Percentiles rank a stretch among this genome's conserved stretches.
Conservation (phyloP, 1,139 yeast species). For the Yamadazyma membranifaciens region DNA sequence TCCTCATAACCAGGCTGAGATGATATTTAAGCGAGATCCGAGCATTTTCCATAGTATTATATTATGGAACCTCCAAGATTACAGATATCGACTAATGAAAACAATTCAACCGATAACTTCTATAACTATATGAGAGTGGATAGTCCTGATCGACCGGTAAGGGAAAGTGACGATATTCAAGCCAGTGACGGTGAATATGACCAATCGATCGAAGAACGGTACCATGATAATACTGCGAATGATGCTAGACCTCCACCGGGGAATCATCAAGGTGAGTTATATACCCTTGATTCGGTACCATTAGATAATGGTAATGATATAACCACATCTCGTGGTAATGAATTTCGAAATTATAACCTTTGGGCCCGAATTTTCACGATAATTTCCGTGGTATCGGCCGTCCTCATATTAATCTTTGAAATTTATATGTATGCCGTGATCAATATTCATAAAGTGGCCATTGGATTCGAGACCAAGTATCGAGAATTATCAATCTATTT, state of each 20-base stretch:
- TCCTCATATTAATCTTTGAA: constrained; percentile 29
- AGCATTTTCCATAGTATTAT: too few species aligned
- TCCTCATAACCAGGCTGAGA: constrained; percentile 1
- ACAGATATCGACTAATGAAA: constrained; percentile 2
- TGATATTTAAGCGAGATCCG: constrained; percentile 1
- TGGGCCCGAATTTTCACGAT: constrained; percentile 21
- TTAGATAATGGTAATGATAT: constrained; percentile 8
- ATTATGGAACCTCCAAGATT: constrained; percentile 6
- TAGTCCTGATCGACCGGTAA: neutral
- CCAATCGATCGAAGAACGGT: neutral
- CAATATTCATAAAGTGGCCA: constrained; percentile 25
- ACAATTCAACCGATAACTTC: constrained; percentile 5
- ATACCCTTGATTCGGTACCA: constrained; percentile 1
- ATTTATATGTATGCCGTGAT: constrained; percentile 36
- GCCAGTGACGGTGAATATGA: constrained; percentile 6
- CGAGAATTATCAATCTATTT: constrained; percentile 24
- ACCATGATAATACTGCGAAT: constrained; percentile 8
- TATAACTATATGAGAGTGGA: constrained; percentile 4
- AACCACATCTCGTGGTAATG: constrained; percentile 8
- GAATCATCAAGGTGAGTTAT: constrained; percentile 1
- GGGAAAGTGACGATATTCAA: neutral
- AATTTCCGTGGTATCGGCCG: constrained; percentile 30
- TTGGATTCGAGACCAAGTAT: constrained; percentile 19
- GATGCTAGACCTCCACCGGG: neutral
- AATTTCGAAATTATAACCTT: constrained; percentile 8